These are phyloP conservation scores for Pseudogymnoascus sp. DNA, from an alignment of 2,329 filamentous ascomycete genomes.

Conservation along the genomic window DNA sequence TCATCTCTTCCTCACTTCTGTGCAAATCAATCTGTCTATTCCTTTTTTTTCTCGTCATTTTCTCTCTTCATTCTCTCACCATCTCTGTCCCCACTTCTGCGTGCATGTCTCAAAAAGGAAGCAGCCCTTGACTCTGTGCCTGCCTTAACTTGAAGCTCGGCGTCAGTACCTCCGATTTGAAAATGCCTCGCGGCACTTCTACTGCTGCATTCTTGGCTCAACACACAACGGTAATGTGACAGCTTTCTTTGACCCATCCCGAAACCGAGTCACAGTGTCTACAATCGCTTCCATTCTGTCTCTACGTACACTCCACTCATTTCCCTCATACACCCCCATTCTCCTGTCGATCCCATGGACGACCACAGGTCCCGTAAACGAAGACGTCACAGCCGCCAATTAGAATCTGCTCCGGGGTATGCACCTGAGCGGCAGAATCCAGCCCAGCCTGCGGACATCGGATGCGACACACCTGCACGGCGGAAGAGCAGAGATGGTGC, in stretches of 20 bases:
- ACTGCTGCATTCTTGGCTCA: neutral
- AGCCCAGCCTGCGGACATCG: neutral
- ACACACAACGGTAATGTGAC: neutral
- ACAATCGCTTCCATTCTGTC: neutral
- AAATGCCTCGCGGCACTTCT: neutral
- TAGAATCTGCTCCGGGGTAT: neutral
- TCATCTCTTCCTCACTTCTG: neutral
- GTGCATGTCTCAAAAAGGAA: neutral
- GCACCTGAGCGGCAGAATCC: neutral
- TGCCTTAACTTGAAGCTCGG: neutral
- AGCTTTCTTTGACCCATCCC: neutral
- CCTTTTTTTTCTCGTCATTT: neutral
- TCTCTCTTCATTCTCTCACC: neutral
- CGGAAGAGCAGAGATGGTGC: neutral
- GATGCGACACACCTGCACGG: neutral
- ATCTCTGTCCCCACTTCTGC: neutral
- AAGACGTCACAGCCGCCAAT: neutral
- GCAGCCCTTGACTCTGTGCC: neutral
- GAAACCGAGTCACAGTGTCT: neutral
- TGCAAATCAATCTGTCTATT: neutral
- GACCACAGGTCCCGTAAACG: neutral
- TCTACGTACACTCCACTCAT: neutral
- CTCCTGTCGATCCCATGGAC: neutral
- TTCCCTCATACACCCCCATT: neutral
- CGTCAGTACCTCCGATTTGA: neutral